A percentile compares a stretch with the other conserved stretches of the same genome.
These are phyloP conservation scores for Coemansia sp. DNA, from an alignment of 192 early-diverging fungal species.

Conservation along the genomic window DNA sequence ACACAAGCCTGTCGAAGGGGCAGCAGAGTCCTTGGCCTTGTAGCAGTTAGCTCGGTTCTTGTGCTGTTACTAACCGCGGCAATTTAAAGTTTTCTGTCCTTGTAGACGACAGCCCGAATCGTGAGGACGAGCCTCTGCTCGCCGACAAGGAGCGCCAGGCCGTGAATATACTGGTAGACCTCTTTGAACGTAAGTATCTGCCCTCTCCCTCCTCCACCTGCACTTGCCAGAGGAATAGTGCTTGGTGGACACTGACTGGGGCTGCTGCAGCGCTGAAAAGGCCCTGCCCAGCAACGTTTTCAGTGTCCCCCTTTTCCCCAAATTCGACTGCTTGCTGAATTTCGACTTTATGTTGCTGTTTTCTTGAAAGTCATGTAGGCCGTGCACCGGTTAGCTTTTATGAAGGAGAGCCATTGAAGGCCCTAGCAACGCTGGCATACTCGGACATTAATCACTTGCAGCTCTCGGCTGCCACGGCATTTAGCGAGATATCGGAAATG, in stretches of 20 bases:
- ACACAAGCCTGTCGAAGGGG: not conserved
- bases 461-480: constrained; percentile 81
- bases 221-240: not conserved
- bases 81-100: not conserved
- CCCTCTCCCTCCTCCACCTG: not conserved
- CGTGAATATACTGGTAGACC: constrained; percentile 49
- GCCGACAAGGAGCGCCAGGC: constrained; percentile 50
- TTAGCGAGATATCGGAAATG: constrained; percentile 86
- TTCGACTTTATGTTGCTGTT: not conserved
- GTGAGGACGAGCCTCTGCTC: constrained; percentile 49
- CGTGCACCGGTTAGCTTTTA: constrained; percentile 80
- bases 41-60: not conserved
- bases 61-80: not conserved
- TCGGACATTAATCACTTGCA: constrained; percentile 83
- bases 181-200: constrained; percentile 49
- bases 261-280: not conserved
- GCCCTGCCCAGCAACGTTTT: constrained; percentile 1
- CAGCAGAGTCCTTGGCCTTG: not conserved
- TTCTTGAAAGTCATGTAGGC: constrained; percentile 44
- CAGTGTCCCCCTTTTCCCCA: not conserved
- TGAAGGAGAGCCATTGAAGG: constrained; percentile 74
- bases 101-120: constrained; percentile 39
- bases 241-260: constrained; percentile 1
- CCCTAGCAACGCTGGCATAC: constrained; percentile 79
- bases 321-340: constrained; percentile 2